phyloP scores from a whole-genome alignment of 2,329 filamentous ascomycete species.

The Epichloe elymi region DNA sequence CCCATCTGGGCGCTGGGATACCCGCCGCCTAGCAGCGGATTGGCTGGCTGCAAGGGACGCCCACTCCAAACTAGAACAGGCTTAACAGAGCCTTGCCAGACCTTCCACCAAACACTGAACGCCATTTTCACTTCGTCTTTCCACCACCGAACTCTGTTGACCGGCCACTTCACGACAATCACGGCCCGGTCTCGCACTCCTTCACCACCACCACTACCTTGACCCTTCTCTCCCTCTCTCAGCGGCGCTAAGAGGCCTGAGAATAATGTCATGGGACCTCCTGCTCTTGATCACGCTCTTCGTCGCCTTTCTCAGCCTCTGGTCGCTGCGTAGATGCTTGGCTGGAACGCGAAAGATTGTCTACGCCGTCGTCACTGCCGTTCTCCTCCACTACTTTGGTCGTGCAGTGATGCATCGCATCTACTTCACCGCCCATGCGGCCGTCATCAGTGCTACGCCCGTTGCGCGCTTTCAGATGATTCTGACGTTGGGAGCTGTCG shows the following conservation, averaged over 20 bases:
- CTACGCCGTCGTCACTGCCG: conserved; percentile 18
- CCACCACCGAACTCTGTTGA: background rate
- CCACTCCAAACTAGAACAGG: no score
- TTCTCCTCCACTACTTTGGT: conserved; percentile 21
- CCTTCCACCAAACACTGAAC: background rate
- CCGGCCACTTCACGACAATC: background rate
- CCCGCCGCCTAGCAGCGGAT: no score
- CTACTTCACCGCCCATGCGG: conserved; percentile 16
- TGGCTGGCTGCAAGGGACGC: no score
- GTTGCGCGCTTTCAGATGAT: conserved; percentile 41
- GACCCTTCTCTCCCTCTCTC: background rate
- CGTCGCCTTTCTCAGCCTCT: conserved; percentile 25
- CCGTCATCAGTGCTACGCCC: conserved; percentile 32
- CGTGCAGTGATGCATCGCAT: conserved; percentile 17
- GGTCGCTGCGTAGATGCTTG: conserved; percentile 23
- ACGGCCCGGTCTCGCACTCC: background rate
- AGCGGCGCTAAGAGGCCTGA: conserved; percentile 15
- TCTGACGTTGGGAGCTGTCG: conserved; percentile 36
- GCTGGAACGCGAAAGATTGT: conserved; percentile 19
- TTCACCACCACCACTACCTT: background rate
- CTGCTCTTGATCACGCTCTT: conserved; percentile 26
- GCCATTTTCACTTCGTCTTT: background rate
- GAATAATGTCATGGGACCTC: conserved; percentile 31
- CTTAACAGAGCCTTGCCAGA: no score
- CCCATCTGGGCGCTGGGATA: no score